Conservation (phyloP, 148 eudicot genomes). For the Camellia lanceoleosa region DNA sequence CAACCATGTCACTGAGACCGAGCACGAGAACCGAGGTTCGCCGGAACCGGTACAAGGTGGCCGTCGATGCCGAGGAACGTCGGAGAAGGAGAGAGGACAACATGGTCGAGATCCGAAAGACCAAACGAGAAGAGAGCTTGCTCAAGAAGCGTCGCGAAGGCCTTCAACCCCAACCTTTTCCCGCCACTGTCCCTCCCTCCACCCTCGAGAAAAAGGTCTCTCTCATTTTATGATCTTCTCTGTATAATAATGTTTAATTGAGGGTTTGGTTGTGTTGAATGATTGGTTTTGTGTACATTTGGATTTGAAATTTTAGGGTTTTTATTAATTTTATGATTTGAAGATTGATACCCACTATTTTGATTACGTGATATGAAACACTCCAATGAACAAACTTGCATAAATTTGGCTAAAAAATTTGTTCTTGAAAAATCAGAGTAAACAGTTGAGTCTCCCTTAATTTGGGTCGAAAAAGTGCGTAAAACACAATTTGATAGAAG, state of each 20-base stretch:
- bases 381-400: no score
- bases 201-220: not conserved
- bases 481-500: no score
- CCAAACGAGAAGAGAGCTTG: constrained; percentile 1
- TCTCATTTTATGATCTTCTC: not conserved
- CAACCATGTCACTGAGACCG: constrained; percentile 4
- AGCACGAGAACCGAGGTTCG: constrained; percentile 7
- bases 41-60: constrained; percentile 9
- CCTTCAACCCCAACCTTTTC: not conserved
- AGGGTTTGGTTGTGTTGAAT: not conserved
- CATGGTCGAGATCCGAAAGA: constrained; percentile 9
- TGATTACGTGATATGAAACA: not conserved
- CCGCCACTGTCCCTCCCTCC: not conserved
- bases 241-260: not conserved
- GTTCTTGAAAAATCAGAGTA: not conserved
- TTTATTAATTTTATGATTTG: not conserved
- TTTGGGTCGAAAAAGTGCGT: no score
- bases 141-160: constrained; percentile 8
- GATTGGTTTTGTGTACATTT: not conserved
- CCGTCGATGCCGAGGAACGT: constrained; percentile 4
- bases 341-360: not conserved
- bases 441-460: no score
- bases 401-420: not conserved
- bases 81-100: constrained; percentile 9
- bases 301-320: not conserved